Conservation (phyloP, 225 moss, liverwort and hornwort species). For the Pseudisothecium myosuroides region DNA sequence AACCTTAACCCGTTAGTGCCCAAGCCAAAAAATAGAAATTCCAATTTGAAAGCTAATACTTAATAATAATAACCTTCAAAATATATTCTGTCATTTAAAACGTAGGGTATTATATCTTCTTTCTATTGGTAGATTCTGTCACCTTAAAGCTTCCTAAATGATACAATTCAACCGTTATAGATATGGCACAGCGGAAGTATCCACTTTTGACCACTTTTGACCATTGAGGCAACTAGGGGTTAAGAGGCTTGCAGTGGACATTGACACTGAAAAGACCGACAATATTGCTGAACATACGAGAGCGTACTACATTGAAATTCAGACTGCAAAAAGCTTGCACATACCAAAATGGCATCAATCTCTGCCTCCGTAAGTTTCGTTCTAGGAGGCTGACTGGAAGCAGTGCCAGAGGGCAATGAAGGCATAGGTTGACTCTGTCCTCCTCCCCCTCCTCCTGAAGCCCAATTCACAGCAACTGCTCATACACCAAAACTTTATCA, state of each 20-base stretch:
- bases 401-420: conserved; percentile 31
- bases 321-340: background rate
- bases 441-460: conserved; percentile 11
- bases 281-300: background rate
- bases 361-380: conserved; percentile 20
- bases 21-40: background rate
- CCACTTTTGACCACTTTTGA: background rate
- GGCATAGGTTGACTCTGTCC: conserved; percentile 10
- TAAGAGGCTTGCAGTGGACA: background rate
- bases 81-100: background rate
- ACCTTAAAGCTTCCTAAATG: background rate
- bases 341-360: conserved; percentile 37
- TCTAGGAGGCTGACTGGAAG: conserved; percentile 33
- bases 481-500: background rate
- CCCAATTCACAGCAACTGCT: conserved; percentile 4
- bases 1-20: no score
- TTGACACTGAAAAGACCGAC: background rate
- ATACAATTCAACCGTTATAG: background rate
- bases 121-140: background rate
- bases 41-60: background rate
- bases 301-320: background rate
- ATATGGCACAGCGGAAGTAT: background rate
- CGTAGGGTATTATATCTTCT: background rate
- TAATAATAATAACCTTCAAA: background rate
- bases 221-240: background rate